A percentile compares a stretch with the other conserved stretches of the same genome.
These are phyloP conservation scores for Pseudogymnoascus verrucosus DNA, from an alignment of 2,329 filamentous ascomycete species.

Conservation along the genomic window DNA sequence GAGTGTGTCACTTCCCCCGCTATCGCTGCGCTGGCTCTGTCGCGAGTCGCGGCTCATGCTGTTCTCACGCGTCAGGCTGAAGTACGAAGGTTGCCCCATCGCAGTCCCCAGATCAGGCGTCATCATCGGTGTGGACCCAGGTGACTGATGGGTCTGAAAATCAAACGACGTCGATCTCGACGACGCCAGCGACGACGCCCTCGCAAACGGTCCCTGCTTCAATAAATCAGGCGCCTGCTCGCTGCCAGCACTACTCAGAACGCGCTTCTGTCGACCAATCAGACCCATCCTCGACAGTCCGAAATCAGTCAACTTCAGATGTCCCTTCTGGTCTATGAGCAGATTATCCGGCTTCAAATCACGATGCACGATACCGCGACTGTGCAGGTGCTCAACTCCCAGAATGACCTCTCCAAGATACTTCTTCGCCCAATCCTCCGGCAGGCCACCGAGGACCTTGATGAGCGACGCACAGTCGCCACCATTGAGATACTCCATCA, in stretches of 20 bases:
- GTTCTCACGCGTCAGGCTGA: slow-evolving; percentile 61
- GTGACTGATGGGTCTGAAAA: slow-evolving; percentile 71
- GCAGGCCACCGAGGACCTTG: slow-evolving; percentile 83
- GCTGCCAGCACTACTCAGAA: slow-evolving; percentile 66
- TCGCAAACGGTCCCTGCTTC: slow-evolving; percentile 84
- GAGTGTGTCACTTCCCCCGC: slow-evolving; percentile 79
- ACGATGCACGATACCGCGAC: slow-evolving; percentile 88
- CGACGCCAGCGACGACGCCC: slow-evolving; percentile 76
- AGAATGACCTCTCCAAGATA: slow-evolving; percentile 93
- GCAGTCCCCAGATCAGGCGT: slow-evolving; percentile 63
- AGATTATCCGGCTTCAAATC: slow-evolving; percentile 97
- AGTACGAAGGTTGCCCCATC: slow-evolving; percentile 85
- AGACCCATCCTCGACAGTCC: slow-evolving; percentile 95
- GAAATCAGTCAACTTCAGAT: slow-evolving; percentile 95
- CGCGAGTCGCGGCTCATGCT: slow-evolving; percentile 55
- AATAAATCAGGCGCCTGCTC: slow-evolving; percentile 89
- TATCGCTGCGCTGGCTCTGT: slow-evolving; percentile 82
- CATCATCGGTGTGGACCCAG: slow-evolving; percentile 76
- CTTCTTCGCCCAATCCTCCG: slow-evolving; percentile 97
- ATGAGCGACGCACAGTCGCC: slow-evolving; percentile 95
- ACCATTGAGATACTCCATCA: slow-evolving; percentile 98
- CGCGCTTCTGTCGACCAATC: slow-evolving; percentile 90
- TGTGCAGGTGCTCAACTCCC: slow-evolving; percentile 94
- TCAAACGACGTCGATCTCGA: slow-evolving; percentile 93
- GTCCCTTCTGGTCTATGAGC: slow-evolving; percentile 91